phyloP scores from a whole-genome alignment of 2,329 filamentous ascomycete genomes.

The Ascosphaera acerosa region DNA sequence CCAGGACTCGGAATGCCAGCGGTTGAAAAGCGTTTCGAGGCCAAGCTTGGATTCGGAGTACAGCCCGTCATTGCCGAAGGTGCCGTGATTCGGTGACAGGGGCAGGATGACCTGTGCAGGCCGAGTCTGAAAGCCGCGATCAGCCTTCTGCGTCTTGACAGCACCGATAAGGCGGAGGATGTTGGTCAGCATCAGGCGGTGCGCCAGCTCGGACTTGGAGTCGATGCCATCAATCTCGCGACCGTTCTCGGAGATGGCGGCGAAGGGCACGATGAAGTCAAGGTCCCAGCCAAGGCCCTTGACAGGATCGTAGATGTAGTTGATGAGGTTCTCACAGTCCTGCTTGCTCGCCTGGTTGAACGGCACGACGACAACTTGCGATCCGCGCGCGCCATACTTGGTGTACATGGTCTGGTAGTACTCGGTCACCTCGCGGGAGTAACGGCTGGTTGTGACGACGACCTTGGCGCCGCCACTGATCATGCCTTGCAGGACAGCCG shows the following conservation, averaged over 20 bases:
- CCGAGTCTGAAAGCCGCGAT: slow-evolving; percentile 74
- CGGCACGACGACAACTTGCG: slow-evolving; percentile 88
- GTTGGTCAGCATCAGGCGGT: slow-evolving; percentile 98
- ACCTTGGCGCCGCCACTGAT: slow-evolving; percentile 95
- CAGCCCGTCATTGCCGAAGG: slow-evolving; percentile 89
- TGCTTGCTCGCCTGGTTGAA: slow-evolving; percentile 99
- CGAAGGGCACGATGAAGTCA: slow-evolving; percentile 87
- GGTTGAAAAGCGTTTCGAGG: slow-evolving; percentile 90
- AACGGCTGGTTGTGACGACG: slow-evolving; percentile 84
- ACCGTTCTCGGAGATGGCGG: slow-evolving; percentile 91
- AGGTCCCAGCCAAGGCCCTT: slow-evolving; percentile 95
- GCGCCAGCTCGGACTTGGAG: slow-evolving; percentile 90
- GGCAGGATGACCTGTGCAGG: slow-evolving; percentile 92
- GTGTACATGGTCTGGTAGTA: slow-evolving; percentile 99
- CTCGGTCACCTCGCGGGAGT: slow-evolving; percentile 91
- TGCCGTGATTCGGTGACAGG: slow-evolving; percentile 92
- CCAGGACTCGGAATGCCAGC: slow-evolving; percentile 97
- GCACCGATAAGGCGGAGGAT: slow-evolving; percentile 69
- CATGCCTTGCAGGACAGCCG: slow-evolving; percentile 83
- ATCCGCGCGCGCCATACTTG: slow-evolving; percentile 75
- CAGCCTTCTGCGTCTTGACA: slow-evolving; percentile 75
- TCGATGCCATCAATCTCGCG: slow-evolving; percentile 93
- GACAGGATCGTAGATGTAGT: slow-evolving; percentile 95
- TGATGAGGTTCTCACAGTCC: slow-evolving; percentile 75
- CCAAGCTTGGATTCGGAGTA: slow-evolving; percentile 97